Evolutionary conservation across 2,329 filamentous ascomycete species (phyloP).

Genomic region (Paraphaeosphaeria sporulosa): DNA sequence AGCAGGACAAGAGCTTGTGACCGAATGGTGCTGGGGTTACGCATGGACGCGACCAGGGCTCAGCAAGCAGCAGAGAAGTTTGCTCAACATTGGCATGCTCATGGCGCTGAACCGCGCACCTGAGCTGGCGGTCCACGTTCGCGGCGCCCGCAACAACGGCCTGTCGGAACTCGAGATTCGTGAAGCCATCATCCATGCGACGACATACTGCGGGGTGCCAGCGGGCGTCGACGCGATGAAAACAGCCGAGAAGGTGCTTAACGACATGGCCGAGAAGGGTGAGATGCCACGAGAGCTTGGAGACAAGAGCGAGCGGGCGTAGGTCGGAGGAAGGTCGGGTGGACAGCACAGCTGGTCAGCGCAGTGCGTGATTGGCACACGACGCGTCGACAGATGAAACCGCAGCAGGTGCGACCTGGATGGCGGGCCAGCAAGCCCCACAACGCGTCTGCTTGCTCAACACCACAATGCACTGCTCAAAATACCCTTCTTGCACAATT

Average conservation of each 20-base stretch:
- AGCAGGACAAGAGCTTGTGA: conserved; percentile 69
- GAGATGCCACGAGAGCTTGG: conserved; percentile 47
- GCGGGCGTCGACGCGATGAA: conserved; percentile 64
- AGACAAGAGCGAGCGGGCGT: conserved; percentile 39
- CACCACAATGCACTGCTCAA: conserved; percentile 15
- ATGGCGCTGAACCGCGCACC: conserved; percentile 66
- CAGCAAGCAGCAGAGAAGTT: conserved; percentile 65
- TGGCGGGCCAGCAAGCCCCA: conserved; percentile 20
- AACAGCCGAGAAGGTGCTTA: conserved; percentile 59
- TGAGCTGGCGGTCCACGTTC: conserved; percentile 68
- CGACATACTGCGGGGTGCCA: conserved; percentile 63
- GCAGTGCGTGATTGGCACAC: no score
- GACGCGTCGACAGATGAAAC: conserved; percentile 9
- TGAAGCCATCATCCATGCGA: conserved; percentile 62
- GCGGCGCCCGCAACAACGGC: conserved; percentile 70
- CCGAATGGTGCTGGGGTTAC: conserved; percentile 70
- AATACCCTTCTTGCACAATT: conserved; percentile 10
- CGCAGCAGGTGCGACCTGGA: conserved; percentile 10
- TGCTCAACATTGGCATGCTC: conserved; percentile 72
- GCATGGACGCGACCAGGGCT: conserved; percentile 71
- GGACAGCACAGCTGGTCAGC: neutral
- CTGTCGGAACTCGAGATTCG: conserved; percentile 68
- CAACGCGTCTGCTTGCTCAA: conserved; percentile 17
- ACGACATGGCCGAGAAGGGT: conserved; percentile 59
- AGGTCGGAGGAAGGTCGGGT: conserved; percentile 11